Base-by-base conservation (phyloP, 2,329 filamentous ascomycete genomes). In the Botryotinia calthae region DNA sequence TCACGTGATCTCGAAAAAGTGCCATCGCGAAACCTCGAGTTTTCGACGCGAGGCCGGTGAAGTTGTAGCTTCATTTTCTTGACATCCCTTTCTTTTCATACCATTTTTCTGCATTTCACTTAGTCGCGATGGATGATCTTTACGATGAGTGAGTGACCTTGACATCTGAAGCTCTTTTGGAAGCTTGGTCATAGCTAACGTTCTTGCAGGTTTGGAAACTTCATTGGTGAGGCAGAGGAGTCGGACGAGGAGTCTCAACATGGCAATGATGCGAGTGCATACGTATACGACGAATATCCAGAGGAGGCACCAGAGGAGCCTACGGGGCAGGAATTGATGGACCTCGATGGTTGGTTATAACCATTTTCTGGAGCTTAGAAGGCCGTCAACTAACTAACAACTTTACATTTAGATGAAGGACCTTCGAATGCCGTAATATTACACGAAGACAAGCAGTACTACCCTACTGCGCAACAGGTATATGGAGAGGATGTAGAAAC, bases 401-500 rank as follows among this genome's bases (percentile, higher is more conserved):
- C 25, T 42, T 12, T 18, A 16, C 22, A 20, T 42, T 31, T 76
- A 88, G 89, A 94, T 82, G 91, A 95, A 66, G 94, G 93, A 22
- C 93, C 95, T 5, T 98, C 95, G 8, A 99, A 98, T 82, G 95
- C 96, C 69, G 94, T 99, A n/a, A 88, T 99, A 73, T 88, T 99
- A 63, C 96, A 99, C 84, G 96, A 99, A 86, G 96, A 99, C 84
- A 99, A 99, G 83, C 96, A 98, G 82, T 99, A 99, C 83, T 99
- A 99, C 81, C 96, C 96, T 44, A 97, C 95, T n/a, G 96, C 96
- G 72, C 91, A 95, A 81, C 96, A 99, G 82, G 91, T 97, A 59
- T 99, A 98, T 81, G 96, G 96, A 70, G 88, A 90, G 78, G 95
- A 96, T 83, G 96, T 99, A 79, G 96, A 99, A 84, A 96, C 95